Conservation (phyloP, 345 rosid genomes). For the Nephelium lappaceum region DNA sequence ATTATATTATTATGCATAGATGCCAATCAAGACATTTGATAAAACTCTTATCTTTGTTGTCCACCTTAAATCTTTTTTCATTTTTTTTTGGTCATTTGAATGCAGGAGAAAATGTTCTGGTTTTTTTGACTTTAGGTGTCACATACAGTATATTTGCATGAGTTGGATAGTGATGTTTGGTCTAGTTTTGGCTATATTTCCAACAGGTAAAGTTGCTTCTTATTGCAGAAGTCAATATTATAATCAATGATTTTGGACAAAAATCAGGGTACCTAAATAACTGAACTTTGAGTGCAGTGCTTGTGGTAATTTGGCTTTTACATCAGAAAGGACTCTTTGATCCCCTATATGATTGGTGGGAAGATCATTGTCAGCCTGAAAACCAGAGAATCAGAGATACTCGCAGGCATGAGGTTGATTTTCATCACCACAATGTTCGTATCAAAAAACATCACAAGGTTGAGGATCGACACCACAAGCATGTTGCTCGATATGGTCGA, state of each 20-base stretch:
- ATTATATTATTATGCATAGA: background rate
- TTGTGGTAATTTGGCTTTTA: conserved; percentile 79
- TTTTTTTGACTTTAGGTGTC: conserved; percentile 89
- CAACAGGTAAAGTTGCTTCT: conserved; percentile 53
- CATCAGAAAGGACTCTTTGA: conserved; percentile 90
- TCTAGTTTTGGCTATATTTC: conserved; percentile 66
- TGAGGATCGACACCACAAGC: conserved; percentile 46
- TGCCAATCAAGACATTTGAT: background rate
- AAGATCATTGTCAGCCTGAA: conserved; percentile 50
- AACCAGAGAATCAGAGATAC: conserved; percentile 24
- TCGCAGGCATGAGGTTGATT: conserved; percentile 27
- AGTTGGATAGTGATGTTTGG: conserved; percentile 90
- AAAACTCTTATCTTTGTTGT: background rate
- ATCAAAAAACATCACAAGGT: conserved; percentile 30
- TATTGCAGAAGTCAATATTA: background rate
- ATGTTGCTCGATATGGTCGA: conserved; percentile 36
- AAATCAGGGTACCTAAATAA: background rate
- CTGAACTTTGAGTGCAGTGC: conserved; percentile 44
- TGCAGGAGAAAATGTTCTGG: conserved; percentile 73
- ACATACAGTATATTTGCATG: conserved; percentile 83
- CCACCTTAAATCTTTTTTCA: background rate
- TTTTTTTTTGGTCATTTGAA: conserved; percentile 19
- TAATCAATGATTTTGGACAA: background rate
- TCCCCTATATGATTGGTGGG: conserved; percentile 85
- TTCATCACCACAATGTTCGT: conserved; percentile 33